Evolutionary conservation across 2,329 filamentous ascomycete species (phyloP).

Genomic region (Pseudogymnoascus sp.): DNA sequence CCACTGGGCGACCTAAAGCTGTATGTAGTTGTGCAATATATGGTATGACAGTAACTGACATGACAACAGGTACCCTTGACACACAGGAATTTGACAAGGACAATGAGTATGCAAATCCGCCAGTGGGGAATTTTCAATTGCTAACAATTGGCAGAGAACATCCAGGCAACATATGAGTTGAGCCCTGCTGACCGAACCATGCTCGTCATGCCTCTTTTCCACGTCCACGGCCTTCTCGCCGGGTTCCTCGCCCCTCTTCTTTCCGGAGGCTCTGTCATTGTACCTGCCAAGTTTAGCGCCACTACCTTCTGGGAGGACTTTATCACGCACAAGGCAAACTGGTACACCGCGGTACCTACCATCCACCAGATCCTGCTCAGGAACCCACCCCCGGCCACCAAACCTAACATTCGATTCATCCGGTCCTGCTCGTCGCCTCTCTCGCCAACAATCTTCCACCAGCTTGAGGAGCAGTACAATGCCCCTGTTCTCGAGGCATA

Average conservation of each 20-base stretch:
- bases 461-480: constrained; percentile 66
- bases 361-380: constrained; percentile 86
- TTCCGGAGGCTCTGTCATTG: constrained; percentile 71
- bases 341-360: constrained; percentile 90
- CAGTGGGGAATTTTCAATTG: constrained; percentile 2
- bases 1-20: constrained; percentile 78
- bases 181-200: constrained; percentile 67
- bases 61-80: constrained; percentile 64
- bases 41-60: constrained; percentile 8
- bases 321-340: constrained; percentile 66
- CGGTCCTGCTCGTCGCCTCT: constrained; percentile 80
- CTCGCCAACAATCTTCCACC: constrained; percentile 72
- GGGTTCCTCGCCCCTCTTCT: constrained; percentile 71
- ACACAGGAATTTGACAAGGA: constrained; percentile 72
- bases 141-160: constrained; percentile 50
- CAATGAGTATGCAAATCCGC: constrained; percentile 55
- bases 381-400: constrained; percentile 58
- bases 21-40: constrained; percentile 37
- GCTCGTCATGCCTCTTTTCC: constrained; percentile 86
- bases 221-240: constrained; percentile 82
- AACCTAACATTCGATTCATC: constrained; percentile 75
- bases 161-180: constrained; percentile 69
- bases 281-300: constrained; percentile 74
- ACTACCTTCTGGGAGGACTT: constrained; percentile 79
- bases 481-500: constrained; percentile 85